A percentile compares a stretch with the other conserved stretches of the same genome.
Evolutionary conservation across 1,284 basidiomycete genomes (phyloP).

Genomic region (Boletus semigastroideus): DNA sequence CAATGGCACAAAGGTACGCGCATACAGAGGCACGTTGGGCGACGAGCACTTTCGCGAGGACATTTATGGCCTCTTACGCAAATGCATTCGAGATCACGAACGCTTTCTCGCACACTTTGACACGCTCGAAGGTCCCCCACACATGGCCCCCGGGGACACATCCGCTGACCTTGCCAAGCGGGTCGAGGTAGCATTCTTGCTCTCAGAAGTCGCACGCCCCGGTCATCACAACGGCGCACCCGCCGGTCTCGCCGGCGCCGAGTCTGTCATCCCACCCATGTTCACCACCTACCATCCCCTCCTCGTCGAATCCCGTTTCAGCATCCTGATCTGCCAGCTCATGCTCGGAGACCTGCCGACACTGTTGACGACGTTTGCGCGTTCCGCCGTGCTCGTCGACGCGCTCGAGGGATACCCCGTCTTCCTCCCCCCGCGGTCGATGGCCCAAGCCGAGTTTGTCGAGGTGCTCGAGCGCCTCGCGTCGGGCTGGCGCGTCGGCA

Average conservation of each 20-base stretch:
- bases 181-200: conserved; percentile 62
- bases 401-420: conserved; percentile 82
- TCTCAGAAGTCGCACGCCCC: conserved; percentile 65
- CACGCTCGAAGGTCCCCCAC: conserved; percentile 49
- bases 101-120: conserved; percentile 79
- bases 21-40: conserved; percentile 59
- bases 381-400: conserved; percentile 65
- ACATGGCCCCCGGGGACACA: conserved; percentile 20
- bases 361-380: conserved; percentile 60
- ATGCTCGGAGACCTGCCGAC: conserved; percentile 70
- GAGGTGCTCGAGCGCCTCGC: conserved; percentile 78
- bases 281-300: conserved; percentile 86
- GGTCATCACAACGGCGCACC: conserved; percentile 47
- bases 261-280: conserved; percentile 43
- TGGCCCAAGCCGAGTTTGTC: conserved; percentile 82
- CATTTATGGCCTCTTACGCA: conserved; percentile 57
- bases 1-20: conserved; percentile 56
- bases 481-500: conserved; percentile 62
- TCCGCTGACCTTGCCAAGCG: conserved; percentile 51
- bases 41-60: conserved; percentile 56
- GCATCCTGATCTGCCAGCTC: conserved; percentile 65
- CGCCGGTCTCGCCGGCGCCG: conserved; percentile 28
- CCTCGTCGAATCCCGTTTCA: conserved; percentile 80
- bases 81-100: conserved; percentile 77
- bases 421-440: conserved; percentile 78